A percentile compares a stretch with the other conserved stretches of the same genome.
Conservation (phyloP, 78 protist genomes). For the Chrysochromulina tobinii region DNA sequence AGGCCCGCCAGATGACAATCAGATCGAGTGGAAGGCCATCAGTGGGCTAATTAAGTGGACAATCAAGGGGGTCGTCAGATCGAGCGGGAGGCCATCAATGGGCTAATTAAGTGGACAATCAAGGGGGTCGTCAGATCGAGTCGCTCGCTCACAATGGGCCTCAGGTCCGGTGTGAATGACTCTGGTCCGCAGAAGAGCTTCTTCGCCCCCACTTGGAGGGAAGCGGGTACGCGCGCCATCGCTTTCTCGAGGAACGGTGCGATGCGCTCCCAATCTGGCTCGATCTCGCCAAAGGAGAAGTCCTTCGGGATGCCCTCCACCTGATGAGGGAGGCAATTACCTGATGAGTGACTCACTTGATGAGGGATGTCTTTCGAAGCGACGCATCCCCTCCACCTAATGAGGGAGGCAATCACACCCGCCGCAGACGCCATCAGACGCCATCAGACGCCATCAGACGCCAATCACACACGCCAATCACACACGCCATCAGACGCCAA, state of each 20-base stretch:
- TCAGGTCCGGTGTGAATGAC: constrained; percentile 55
- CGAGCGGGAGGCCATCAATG: too few relatives aligned
- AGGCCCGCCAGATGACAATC: too few relatives aligned
- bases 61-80: too few relatives aligned
- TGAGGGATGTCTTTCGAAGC: neutral
- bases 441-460: too few relatives aligned
- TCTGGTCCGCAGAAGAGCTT: constrained; percentile 56
- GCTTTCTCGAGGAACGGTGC: constrained; percentile 43
- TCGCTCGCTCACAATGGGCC: constrained; percentile 33
- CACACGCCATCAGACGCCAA: too few relatives aligned
- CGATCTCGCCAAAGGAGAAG: constrained; percentile 27
- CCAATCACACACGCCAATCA: too few relatives aligned
- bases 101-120: too few relatives aligned
- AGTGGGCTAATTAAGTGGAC: too few relatives aligned
- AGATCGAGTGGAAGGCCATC: too few relatives aligned
- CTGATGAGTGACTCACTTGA: neutral
- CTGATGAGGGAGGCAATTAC: too few relatives aligned
- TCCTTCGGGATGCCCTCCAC: neutral
- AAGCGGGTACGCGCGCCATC: neutral
- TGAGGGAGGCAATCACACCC: too few relatives aligned
- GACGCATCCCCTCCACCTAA: neutral
- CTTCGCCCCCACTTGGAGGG: constrained; percentile 1
- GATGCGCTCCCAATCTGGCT: constrained; percentile 46
- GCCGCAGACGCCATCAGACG: too few relatives aligned
- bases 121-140: constrained; percentile 15